phyloP scores from a whole-genome alignment of 1,139 yeast genomes.

The Hansenula sp. region DNA sequence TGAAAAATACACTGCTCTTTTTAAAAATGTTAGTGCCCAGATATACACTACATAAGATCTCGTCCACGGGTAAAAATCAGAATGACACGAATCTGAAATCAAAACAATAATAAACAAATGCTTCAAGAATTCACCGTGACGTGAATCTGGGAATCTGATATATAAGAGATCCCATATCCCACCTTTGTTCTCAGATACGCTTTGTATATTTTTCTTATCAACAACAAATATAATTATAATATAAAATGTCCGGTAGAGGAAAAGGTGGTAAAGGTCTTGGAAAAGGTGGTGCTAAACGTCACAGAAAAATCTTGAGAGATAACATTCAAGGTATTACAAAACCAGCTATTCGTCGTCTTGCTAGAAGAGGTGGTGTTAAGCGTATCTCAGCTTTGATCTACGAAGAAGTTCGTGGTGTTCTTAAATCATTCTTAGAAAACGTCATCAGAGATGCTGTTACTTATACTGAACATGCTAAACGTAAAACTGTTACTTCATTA shows the following conservation, averaged over 20 bases:
- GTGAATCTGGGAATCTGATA: not conserved
- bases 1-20: too few species aligned
- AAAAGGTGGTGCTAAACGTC: constrained; percentile 99
- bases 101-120: not conserved
- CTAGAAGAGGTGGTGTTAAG: constrained; percentile 99
- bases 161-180: not conserved
- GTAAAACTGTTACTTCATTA: constrained; percentile 98
- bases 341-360: constrained; percentile 99
- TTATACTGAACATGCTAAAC: constrained; percentile 99
- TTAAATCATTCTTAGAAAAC: constrained; percentile 92
- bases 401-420: constrained; percentile 97
- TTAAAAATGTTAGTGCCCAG: too few species aligned
- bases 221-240: constrained; percentile 11
- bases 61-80: not conserved
- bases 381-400: constrained; percentile 98
- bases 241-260: constrained; percentile 96
- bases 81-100: not conserved
- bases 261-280: constrained; percentile 99
- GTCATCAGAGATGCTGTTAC: constrained; percentile 99
- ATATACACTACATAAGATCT: not conserved
- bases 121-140: not conserved
- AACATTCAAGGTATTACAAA: constrained; percentile 99
- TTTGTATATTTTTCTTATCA: not conserved
- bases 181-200: not conserved
- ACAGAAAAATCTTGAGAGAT: constrained; percentile 98